Percentiles rank a stretch among this genome's conserved stretches.
Conservation (phyloP, 192 early-diverging fungal genomes). For the Podila verticillata region DNA sequence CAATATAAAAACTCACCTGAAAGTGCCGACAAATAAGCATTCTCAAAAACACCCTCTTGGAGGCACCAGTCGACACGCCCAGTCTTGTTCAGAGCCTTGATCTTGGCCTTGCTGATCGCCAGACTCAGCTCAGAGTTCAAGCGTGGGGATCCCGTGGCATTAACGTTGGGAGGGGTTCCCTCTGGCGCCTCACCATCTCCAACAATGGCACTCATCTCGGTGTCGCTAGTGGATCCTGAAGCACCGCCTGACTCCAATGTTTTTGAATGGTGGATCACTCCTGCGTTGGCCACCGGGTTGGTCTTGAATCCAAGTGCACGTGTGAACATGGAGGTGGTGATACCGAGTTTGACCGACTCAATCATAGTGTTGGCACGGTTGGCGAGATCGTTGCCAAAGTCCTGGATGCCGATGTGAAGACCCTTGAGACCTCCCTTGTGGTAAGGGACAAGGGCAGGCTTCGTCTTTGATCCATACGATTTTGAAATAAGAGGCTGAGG, state of each 20-base stretch:
- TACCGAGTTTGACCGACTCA: slow-evolving; percentile 63
- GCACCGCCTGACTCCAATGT: slow-evolving; percentile 8
- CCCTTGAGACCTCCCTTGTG: slow-evolving; percentile 85
- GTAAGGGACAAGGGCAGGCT: slow-evolving; percentile 80
- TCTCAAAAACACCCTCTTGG: slow-evolving; percentile 60
- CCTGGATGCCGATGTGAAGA: slow-evolving; percentile 72
- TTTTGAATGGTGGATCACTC: slow-evolving; percentile 23
- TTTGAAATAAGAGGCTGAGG: slow-evolving; percentile 73
- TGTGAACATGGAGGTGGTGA: slow-evolving; percentile 69
- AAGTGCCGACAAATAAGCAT: slow-evolving; percentile 53
- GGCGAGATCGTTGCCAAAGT: slow-evolving; percentile 74
- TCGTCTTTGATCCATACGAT: slow-evolving; percentile 62
- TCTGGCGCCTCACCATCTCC: slow-evolving; percentile 18
- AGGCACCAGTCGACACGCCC: slow-evolving; percentile 64
- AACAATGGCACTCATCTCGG: slow-evolving; percentile 10
- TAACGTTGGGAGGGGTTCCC: background rate
- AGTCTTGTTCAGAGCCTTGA: slow-evolving; percentile 56
- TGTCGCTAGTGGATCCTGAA: slow-evolving; percentile 14
- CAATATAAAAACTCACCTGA: slow-evolving; percentile 30
- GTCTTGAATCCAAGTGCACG: slow-evolving; percentile 51
- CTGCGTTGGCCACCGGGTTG: slow-evolving; percentile 29
- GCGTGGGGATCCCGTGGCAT: background rate
- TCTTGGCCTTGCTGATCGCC: slow-evolving; percentile 43
- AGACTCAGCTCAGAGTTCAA: slow-evolving; percentile 25
- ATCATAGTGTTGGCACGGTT: slow-evolving; percentile 73